Conservation (phyloP, 176 grass and related monocot species). For the Poa pratensis region DNA sequence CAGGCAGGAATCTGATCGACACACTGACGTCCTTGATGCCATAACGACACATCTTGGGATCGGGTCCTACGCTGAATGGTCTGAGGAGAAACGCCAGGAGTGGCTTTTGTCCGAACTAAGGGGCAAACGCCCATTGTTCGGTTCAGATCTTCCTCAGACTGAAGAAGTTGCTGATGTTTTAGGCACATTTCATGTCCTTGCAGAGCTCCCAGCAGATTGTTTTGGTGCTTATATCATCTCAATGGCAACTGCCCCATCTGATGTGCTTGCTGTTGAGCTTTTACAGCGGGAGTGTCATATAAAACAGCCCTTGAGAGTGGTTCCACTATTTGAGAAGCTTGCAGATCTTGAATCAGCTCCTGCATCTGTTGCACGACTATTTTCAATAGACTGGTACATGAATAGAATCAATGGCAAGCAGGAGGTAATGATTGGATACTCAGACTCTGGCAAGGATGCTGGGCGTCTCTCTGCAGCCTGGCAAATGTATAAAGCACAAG, state of each 20-base stretch:
- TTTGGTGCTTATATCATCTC: slow-evolving; percentile 98
- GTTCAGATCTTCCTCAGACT: slow-evolving; percentile 85
- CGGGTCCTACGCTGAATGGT: slow-evolving; percentile 92
- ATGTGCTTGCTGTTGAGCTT: slow-evolving; percentile 95
- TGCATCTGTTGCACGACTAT: slow-evolving; percentile 79
- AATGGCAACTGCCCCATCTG: slow-evolving; percentile 95
- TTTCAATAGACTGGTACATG: slow-evolving; percentile 96
- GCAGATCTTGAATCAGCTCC: slow-evolving; percentile 92
- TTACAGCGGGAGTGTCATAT: slow-evolving; percentile 85
- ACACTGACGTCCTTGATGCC: slow-evolving; percentile 91
- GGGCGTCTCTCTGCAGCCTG: slow-evolving; percentile 95
- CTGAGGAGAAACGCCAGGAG: slow-evolving; percentile 95
- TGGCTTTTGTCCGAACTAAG: slow-evolving; percentile 88
- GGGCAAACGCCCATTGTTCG: slow-evolving; percentile 89
- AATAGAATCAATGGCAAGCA: slow-evolving; percentile 93
- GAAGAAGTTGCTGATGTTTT: slow-evolving; percentile 91
- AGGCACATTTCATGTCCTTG: slow-evolving; percentile 80
- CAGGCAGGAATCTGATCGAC: slow-evolving; percentile 98
- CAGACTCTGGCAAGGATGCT: slow-evolving; percentile 97
- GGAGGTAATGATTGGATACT: slow-evolving; percentile 99
- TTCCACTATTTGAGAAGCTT: slow-evolving; percentile 98
- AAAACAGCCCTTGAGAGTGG: slow-evolving; percentile 82
- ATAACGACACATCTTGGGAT: slow-evolving; percentile 90
- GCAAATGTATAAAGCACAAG: slow-evolving; percentile 98
- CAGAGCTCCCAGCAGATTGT: slow-evolving; percentile 85